phyloP scores from a whole-genome alignment of 2,329 filamentous ascomycete genomes.

The Dichotomopilus funicola region DNA sequence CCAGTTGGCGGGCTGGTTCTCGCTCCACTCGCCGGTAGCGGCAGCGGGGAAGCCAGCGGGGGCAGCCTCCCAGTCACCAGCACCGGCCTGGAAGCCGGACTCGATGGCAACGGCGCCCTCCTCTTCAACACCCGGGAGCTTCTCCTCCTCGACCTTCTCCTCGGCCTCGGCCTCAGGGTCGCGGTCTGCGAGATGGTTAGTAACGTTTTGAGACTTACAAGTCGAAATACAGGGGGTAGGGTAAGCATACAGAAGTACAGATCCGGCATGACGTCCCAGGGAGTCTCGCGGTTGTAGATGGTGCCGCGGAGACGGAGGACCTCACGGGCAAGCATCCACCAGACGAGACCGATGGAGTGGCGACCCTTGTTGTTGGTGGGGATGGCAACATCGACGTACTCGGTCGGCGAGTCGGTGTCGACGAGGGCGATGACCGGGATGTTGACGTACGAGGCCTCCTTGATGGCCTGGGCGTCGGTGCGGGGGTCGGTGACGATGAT shows the following conservation, averaged over 20 bases:
- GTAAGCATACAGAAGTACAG: constrained; percentile 86
- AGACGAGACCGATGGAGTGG: constrained; percentile 95
- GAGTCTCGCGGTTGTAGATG: constrained; percentile 88
- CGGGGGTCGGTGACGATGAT: constrained; percentile 99
- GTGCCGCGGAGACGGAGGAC: constrained; percentile 98
- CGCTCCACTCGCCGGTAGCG: constrained; percentile 50
- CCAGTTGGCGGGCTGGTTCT: constrained; percentile 42
- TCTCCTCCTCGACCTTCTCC: constrained; percentile 94
- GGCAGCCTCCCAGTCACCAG: constrained; percentile 79
- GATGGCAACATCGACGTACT: constrained; percentile 99
- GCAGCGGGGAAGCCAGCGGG: constrained; percentile 64
- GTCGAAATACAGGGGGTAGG: too few species aligned
- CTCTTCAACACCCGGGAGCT: constrained; percentile 79
- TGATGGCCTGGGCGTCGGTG: constrained; percentile 99
- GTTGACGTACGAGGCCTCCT: constrained; percentile 99
- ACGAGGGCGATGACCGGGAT: constrained; percentile 98
- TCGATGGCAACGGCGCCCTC: constrained; percentile 73
- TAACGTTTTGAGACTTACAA: too few species aligned
- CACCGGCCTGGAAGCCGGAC: constrained; percentile 57
- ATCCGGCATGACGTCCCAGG: constrained; percentile 99
- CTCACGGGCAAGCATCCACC: constrained; percentile 99
- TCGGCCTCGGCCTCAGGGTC: constrained; percentile 99
- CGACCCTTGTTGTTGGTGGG: constrained; percentile 99
- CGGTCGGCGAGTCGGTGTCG: constrained; percentile 98
- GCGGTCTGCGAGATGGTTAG: constrained; percentile 58